A percentile compares a stretch with the other conserved stretches of the same genome.
phyloP scores from a whole-genome alignment of 2,329 filamentous ascomycete genomes.

The Pestalotiopsis sp. region DNA sequence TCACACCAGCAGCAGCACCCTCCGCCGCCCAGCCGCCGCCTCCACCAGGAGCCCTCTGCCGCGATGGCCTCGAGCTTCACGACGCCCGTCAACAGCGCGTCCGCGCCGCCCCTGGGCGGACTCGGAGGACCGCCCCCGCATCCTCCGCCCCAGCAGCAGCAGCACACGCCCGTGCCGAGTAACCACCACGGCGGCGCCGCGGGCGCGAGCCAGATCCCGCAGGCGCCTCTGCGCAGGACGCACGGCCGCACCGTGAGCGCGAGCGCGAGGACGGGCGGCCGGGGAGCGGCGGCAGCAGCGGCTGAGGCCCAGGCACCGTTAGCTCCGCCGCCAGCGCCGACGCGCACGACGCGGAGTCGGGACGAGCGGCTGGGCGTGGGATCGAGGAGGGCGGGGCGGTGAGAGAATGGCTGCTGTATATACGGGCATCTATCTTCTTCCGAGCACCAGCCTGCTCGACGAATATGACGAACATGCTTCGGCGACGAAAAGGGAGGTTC shows the following conservation, averaged over 20 bases:
- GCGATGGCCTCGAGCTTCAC: neutral
- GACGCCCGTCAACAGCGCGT: neutral
- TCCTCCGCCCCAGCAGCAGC: neutral
- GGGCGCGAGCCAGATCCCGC: constrained; percentile 7
- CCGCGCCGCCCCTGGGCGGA: neutral
- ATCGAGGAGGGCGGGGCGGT: constrained; percentile 15
- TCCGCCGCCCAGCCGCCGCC: neutral
- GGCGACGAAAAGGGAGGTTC: too few species aligned
- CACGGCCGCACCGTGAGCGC: neutral
- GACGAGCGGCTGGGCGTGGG: constrained; percentile 26
- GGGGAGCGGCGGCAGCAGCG: neutral
- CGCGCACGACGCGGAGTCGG: constrained; percentile 31
- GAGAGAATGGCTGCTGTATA: neutral
- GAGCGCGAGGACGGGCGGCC: neutral
- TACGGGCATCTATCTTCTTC: too few species aligned
- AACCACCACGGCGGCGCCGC: neutral
- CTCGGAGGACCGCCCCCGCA: neutral
- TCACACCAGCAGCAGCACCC: neutral
- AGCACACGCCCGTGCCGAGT: neutral
- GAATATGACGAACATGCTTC: too few species aligned
- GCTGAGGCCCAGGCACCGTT: neutral
- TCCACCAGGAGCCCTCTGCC: neutral
- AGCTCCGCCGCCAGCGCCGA: constrained; percentile 17
- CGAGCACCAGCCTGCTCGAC: too few species aligned
- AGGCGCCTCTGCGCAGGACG: constrained; percentile 3